Conservation (phyloP, 2,329 filamentous ascomycete species). For the Ophiostoma tasmaniense region DNA sequence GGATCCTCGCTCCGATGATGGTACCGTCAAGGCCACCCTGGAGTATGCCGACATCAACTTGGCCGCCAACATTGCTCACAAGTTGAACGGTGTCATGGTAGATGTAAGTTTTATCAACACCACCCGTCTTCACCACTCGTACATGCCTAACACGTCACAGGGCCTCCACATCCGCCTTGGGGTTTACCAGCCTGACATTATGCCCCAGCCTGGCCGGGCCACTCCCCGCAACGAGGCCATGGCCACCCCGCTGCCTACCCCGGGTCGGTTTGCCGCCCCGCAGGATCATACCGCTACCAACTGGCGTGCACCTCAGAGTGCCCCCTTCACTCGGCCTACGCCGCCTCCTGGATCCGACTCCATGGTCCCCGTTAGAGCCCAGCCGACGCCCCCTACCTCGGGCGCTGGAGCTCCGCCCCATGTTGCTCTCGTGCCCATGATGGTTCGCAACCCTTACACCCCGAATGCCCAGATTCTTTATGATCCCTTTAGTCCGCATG, state of each 20-base stretch:
- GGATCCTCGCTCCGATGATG: conserved; percentile 33
- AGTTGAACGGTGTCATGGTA: conserved; percentile 32
- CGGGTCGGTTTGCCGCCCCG: conserved; percentile 17
- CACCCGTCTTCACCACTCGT: not conserved
- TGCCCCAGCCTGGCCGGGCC: conserved; percentile 7
- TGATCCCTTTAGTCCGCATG: conserved; percentile 28
- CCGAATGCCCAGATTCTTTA: conserved; percentile 28
- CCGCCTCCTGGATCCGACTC: not conserved
- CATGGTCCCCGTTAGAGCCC: conserved; percentile 14
- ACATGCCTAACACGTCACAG: conserved; percentile 13
- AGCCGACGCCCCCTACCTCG: conserved; percentile 16
- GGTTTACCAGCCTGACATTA: conserved; percentile 16
- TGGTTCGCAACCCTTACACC: conserved; percentile 28
- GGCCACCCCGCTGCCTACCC: conserved; percentile 21
- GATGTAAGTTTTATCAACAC: conserved; percentile 26
- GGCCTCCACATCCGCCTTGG: conserved; percentile 19
- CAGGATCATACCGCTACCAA: conserved; percentile 5
- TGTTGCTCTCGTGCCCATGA: conserved; percentile 31
- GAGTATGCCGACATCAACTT: conserved; percentile 45
- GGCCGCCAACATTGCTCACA: conserved; percentile 34
- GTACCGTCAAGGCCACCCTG: conserved; percentile 39
- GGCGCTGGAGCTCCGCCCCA: conserved; percentile 27
- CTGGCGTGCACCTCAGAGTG: conserved; percentile 1
- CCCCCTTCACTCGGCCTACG: conserved; percentile 4
- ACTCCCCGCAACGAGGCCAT: conserved; percentile 13